Evolutionary conservation across 2,329 filamentous ascomycete species (phyloP).

Genomic region (Westerdykella aurantiaca): DNA sequence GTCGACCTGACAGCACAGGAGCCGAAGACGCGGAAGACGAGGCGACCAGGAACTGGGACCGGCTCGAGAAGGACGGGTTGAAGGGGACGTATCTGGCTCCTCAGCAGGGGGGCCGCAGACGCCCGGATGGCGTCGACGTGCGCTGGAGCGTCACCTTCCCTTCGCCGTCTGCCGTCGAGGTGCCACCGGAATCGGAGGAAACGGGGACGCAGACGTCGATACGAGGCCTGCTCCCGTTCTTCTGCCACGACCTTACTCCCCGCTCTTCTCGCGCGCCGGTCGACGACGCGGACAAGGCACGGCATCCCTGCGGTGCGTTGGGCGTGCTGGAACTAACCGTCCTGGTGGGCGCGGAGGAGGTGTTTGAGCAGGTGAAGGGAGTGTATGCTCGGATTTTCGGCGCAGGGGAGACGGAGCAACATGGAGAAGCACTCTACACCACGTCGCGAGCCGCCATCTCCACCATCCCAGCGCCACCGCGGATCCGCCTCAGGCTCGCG

Average conservation of each 20-base stretch:
- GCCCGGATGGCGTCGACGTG: conserved; percentile 52
- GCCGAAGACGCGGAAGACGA: background rate
- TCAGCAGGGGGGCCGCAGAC: conserved; percentile 48
- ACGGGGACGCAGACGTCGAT: conserved; percentile 28
- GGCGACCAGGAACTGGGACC: background rate
- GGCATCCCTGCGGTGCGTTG: conserved; percentile 48
- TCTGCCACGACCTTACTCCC: conserved; percentile 53
- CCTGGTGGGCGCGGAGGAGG: conserved; percentile 14
- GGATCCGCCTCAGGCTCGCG: conserved; percentile 18
- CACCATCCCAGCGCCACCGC: conserved; percentile 1
- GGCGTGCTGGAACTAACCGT: conserved; percentile 38
- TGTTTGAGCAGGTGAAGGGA: conserved; percentile 9
- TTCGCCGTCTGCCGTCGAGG: no score
- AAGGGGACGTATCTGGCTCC: conserved; percentile 46
- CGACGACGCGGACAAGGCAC: conserved; percentile 29
- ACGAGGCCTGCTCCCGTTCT: conserved; percentile 57
- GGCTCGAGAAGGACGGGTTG: background rate
- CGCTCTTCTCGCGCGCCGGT: conserved; percentile 52
- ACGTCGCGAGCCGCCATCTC: no score
- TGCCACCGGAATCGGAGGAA: conserved; percentile 18
- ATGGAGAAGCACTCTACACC: no score
- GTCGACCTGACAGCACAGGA: background rate
- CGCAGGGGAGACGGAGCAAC: background rate
- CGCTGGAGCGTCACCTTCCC: conserved; percentile 55
- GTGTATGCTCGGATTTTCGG: conserved; percentile 16